Evolutionary conservation across 176 grass and related monocot species (phyloP).

Genomic region (Paspalum notatum): DNA sequence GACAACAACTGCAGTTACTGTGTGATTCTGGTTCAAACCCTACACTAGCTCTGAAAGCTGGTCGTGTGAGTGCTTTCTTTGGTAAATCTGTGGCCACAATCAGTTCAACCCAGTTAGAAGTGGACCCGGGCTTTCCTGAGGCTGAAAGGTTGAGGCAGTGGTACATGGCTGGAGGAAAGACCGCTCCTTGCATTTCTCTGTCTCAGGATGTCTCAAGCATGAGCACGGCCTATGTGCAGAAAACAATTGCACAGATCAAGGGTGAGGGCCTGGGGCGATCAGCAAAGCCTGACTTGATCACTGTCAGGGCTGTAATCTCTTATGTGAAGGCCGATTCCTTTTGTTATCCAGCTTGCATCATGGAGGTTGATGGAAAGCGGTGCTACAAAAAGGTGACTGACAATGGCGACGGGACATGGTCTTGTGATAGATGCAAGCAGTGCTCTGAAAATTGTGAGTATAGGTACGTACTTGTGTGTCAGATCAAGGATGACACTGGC

Average conservation of each 20-base stretch:
- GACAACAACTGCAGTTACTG: constrained; percentile 62
- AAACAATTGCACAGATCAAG: constrained; percentile 78
- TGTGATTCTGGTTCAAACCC: constrained; percentile 74
- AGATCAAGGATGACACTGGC: constrained; percentile 87
- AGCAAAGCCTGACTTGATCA: constrained; percentile 78
- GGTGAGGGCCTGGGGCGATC: constrained; percentile 64
- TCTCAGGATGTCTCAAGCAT: constrained; percentile 35
- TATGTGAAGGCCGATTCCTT: constrained; percentile 50
- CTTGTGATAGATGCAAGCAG: constrained; percentile 65
- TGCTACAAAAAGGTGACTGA: constrained; percentile 86
- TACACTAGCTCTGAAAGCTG: constrained; percentile 67
- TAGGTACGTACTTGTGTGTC: constrained; percentile 68
- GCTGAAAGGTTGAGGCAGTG: constrained; percentile 63
- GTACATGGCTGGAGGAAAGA: constrained; percentile 76
- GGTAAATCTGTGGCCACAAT: constrained; percentile 66
- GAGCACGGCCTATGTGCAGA: constrained; percentile 54
- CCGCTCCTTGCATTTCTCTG: constrained; percentile 53
- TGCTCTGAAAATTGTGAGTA: constrained; percentile 60
- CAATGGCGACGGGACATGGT: constrained; percentile 80
- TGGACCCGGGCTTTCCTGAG: constrained; percentile 73
- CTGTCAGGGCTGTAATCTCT: constrained; percentile 59
- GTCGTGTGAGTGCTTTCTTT: constrained; percentile 57
- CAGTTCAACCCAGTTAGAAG: constrained; percentile 53
- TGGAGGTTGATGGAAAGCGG: constrained; percentile 44
- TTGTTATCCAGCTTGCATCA: constrained; percentile 78